Conservation (phyloP, 345 rosid species). For the Eucalyptus marginata region DNA sequence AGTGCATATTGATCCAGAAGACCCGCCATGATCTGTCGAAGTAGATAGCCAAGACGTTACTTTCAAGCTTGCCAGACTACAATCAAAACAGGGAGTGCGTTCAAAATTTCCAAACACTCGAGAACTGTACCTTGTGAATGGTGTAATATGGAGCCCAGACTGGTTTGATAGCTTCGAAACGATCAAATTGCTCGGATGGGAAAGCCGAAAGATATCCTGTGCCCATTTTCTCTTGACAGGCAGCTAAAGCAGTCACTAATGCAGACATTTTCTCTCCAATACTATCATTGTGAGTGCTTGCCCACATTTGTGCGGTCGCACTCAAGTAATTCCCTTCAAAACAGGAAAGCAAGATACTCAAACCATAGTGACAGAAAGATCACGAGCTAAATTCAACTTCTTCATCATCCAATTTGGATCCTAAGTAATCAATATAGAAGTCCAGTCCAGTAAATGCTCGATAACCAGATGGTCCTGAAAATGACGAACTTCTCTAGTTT, state of each 20-base stretch:
- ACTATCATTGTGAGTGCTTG: conserved; percentile 65
- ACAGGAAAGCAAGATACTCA: background rate
- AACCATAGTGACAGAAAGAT: background rate
- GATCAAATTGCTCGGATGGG: conserved; percentile 68
- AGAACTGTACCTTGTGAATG: conserved; percentile 62
- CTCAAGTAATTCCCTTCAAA: conserved; percentile 88
- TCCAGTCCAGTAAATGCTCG: background rate
- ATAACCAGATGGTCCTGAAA: background rate
- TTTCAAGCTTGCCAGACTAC: background rate
- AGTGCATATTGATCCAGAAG: conserved; percentile 68
- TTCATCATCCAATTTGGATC: background rate
- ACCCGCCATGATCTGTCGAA: conserved; percentile 76
- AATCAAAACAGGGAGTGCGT: background rate
- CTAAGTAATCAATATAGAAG: background rate
- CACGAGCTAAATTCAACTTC: background rate
- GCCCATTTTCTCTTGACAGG: conserved; percentile 65
- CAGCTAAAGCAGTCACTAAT: conserved; percentile 52
- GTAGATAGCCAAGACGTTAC: background rate
- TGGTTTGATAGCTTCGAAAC: conserved; percentile 65
- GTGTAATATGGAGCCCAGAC: conserved; percentile 99
- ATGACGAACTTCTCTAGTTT: background rate
- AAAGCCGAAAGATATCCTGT: conserved; percentile 93
- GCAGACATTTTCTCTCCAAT: conserved; percentile 64
- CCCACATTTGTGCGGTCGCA: conserved; percentile 92
- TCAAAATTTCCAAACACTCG: background rate